A percentile compares a stretch with the other conserved stretches of the same genome.
Conservation (phyloP, 352 stramenopile species). For the Halophytophthora polymorphica region DNA sequence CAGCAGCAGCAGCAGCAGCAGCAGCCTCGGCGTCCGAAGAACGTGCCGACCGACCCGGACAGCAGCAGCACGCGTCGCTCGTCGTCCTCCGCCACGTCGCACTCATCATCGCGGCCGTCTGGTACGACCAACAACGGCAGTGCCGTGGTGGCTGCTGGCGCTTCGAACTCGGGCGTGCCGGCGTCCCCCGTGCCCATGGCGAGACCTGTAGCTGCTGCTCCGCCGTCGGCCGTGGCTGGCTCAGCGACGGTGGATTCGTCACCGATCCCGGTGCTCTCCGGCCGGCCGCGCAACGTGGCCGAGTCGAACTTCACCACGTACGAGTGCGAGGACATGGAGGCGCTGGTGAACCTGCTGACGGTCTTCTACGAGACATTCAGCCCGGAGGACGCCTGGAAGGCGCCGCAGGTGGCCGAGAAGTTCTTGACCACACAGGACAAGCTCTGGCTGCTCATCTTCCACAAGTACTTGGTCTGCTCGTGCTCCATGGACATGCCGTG, state of each 20-base stretch:
- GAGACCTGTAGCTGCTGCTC: slow-evolving; percentile 8
- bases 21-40: slow-evolving; percentile 19
- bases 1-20: slow-evolving; percentile 10
- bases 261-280: slow-evolving; percentile 27
- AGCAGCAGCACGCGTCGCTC: slow-evolving; percentile 12
- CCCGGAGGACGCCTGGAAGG: slow-evolving; percentile 80
- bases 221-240: slow-evolving; percentile 4
- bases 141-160: slow-evolving; percentile 9
- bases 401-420: slow-evolving; percentile 72
- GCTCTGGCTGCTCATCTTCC: slow-evolving; percentile 80
- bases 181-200: slow-evolving; percentile 12
- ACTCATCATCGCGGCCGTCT: slow-evolving; percentile 26
- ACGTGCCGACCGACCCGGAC: slow-evolving; percentile 9
- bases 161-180: neutral
- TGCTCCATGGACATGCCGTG: slow-evolving; percentile 80
- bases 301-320: slow-evolving; percentile 76
- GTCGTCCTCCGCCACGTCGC: slow-evolving; percentile 38
- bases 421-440: slow-evolving; percentile 76
- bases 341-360: slow-evolving; percentile 55
- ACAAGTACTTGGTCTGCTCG: slow-evolving; percentile 85
- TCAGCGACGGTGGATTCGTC: slow-evolving; percentile 24
- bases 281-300: slow-evolving; percentile 60
- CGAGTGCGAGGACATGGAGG: slow-evolving; percentile 76
- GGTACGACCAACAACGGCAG: slow-evolving; percentile 16
- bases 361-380: slow-evolving; percentile 80